Conservation (phyloP, 2,329 filamentous ascomycete genomes). For the Paecilomyces fulvus region DNA sequence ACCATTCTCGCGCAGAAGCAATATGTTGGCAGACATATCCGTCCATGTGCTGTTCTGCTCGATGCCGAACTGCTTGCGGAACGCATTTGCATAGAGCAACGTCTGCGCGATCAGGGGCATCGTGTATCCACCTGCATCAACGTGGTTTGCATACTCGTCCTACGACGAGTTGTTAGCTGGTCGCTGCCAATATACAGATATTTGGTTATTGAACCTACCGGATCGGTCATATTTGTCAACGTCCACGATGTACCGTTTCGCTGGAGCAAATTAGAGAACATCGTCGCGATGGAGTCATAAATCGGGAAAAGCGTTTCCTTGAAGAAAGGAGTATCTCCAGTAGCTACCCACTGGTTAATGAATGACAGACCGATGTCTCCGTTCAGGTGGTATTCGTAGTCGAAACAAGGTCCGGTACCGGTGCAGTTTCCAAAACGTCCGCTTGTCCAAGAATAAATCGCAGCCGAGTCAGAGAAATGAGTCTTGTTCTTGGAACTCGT, state of each 20-base stretch:
- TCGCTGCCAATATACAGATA: neutral
- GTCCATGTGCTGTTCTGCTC: slow-evolving; percentile 51
- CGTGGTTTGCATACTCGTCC: slow-evolving; percentile 60
- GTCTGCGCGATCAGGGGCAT: slow-evolving; percentile 52
- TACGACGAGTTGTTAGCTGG: slow-evolving; percentile 10
- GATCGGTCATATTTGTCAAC: slow-evolving; percentile 62
- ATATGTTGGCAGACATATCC: slow-evolving; percentile 48
- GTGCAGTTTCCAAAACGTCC: slow-evolving; percentile 62
- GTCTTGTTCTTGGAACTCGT: slow-evolving; percentile 53
- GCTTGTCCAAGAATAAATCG: slow-evolving; percentile 61
- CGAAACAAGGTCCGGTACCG: slow-evolving; percentile 54
- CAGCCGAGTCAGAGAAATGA: slow-evolving; percentile 48
- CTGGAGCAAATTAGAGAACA: slow-evolving; percentile 52
- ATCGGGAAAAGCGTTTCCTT: slow-evolving; percentile 51
- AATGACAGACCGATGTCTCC: slow-evolving; percentile 58
- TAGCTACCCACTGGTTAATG: slow-evolving; percentile 52
- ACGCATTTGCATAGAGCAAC: slow-evolving; percentile 48
- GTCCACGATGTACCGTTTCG: slow-evolving; percentile 49
- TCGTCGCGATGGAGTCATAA: slow-evolving; percentile 54
- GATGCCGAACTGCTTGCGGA: slow-evolving; percentile 49
- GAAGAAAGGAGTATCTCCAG: slow-evolving; percentile 51
- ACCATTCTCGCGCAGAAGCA: slow-evolving; percentile 47
- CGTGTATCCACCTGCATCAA: slow-evolving; percentile 62
- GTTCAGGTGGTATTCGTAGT: slow-evolving; percentile 66
- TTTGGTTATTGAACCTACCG: slow-evolving; percentile 37